Base-by-base conservation (phyloP, 2,329 filamentous ascomycete species). In the Aspergillus hortae region DNA sequence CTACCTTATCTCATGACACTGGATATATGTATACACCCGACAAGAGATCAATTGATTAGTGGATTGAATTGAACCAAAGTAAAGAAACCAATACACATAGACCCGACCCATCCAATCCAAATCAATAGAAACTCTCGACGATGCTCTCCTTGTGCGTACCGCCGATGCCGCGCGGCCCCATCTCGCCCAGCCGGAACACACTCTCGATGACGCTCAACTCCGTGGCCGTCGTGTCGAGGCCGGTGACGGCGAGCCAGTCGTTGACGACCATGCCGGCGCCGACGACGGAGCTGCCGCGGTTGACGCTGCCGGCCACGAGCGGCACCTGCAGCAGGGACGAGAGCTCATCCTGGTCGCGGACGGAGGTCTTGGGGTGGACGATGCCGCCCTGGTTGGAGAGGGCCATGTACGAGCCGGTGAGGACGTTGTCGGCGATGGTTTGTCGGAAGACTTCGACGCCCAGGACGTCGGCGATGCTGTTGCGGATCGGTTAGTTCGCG, bases 261-360 rank as follows among this genome's bases (percentile, higher is more conserved):
- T 96, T 96, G 58, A 96, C 91, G 4, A 96, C 91, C 89, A 95
- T 94, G 41, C 91, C 91, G 1, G 92, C 94, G 52, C 94, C 94
- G n/a, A 99, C 92, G 27, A 99, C 92, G 55, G 90, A 86, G 68
- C 86, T 91, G 56, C 94, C 94, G 58, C 94, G 84, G 77, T 99
- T 99, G 57, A 99, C 88, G 68, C 85, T 90, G 40, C 94, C 94
- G 3, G 94, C 94, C 1, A 99, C 94, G 5, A 99, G 85, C 12
- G 94, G 94, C 35, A 99, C 92, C 76, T 97, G 92, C 57, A 99
- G 81, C 74, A 99, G 77, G 67, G 87, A 92, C 58, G 88, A 92
- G 59, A 99, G 83, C 79, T 99, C 94, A 72, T 99, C 94, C 80
- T 99, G 94, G 74, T 99, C 94, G 75, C 96, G 90, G 68, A 97